Evolutionary conservation across 176 grass and related monocot species (phyloP).

Genomic region (Rhipidocladum racemiflorum): DNA sequence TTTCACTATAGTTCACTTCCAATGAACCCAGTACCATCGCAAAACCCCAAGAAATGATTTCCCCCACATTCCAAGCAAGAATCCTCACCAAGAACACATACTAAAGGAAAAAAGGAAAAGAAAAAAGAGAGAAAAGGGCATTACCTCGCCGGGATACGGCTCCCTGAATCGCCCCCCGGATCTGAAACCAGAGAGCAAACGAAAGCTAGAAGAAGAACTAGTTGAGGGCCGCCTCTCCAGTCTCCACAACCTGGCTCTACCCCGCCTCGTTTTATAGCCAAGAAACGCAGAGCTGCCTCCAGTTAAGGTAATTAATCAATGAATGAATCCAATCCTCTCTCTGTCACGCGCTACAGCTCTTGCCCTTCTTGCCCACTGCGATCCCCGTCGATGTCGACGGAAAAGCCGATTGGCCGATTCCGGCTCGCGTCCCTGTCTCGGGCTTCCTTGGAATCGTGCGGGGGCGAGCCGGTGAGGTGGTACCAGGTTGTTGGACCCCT

Average conservation of each 20-base stretch:
- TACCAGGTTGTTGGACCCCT: slow-evolving; percentile 4
- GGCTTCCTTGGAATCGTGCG: slow-evolving; percentile 22
- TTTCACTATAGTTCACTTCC: background rate
- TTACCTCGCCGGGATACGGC: slow-evolving; percentile 13
- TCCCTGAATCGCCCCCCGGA: background rate
- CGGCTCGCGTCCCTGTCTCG: background rate
- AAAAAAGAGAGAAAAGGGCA: background rate
- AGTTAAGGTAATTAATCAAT: background rate
- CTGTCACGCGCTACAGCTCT: slow-evolving; percentile 19
- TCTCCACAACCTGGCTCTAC: background rate
- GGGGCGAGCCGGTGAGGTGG: slow-evolving; percentile 16
- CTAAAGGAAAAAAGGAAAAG: background rate
- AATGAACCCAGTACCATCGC: background rate
- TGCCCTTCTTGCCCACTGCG: background rate
- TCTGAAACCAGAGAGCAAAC: background rate
- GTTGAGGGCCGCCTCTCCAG: slow-evolving; percentile 21
- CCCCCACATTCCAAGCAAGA: slow-evolving; percentile 2
- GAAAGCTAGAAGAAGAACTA: background rate
- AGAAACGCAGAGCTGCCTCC: slow-evolving; percentile 31
- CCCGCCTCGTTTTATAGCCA: slow-evolving; percentile 33
- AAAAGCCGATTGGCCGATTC: background rate
- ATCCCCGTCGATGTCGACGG: slow-evolving; percentile 24
- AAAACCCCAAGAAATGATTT: background rate
- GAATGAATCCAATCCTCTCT: slow-evolving; percentile 12
- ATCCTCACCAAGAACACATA: background rate